phyloP scores from a whole-genome alignment of 1,284 basidiomycete genomes.

The Apiotrichum gamsii region DNA sequence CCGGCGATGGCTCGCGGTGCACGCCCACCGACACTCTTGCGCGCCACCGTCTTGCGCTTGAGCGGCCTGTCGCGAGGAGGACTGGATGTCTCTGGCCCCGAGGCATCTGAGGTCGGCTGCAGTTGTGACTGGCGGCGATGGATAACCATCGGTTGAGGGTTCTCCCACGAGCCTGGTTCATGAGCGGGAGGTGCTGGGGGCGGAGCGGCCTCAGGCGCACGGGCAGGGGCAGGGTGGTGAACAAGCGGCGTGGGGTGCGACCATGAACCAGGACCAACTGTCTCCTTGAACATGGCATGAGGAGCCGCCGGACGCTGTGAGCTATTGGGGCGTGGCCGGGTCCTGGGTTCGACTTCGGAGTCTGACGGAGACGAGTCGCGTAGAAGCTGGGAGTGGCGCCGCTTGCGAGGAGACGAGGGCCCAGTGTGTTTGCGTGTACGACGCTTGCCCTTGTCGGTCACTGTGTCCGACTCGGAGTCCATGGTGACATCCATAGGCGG shows the following conservation, averaged over 20 bases:
- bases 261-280: background rate
- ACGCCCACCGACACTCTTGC: conserved; percentile 2
- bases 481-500: no score
- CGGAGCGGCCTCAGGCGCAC: background rate
- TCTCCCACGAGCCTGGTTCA: conserved; percentile 13
- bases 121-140: background rate
- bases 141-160: conserved; percentile 4
- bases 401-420: no score
- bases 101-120: background rate
- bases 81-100: background rate
- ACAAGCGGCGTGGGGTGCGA: background rate
- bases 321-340: no score
- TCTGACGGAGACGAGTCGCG: no score
- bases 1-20: background rate
- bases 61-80: background rate
- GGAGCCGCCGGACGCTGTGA: no score
- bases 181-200: background rate
- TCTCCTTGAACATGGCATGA: background rate
- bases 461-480: no score
- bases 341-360: no score
- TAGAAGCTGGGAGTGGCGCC: no score
- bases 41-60: background rate
- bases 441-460: no score
- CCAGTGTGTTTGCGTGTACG: no score
- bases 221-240: background rate